Conservation (phyloP, 176 grass and related monocot genomes). For the Avena atlantica region DNA sequence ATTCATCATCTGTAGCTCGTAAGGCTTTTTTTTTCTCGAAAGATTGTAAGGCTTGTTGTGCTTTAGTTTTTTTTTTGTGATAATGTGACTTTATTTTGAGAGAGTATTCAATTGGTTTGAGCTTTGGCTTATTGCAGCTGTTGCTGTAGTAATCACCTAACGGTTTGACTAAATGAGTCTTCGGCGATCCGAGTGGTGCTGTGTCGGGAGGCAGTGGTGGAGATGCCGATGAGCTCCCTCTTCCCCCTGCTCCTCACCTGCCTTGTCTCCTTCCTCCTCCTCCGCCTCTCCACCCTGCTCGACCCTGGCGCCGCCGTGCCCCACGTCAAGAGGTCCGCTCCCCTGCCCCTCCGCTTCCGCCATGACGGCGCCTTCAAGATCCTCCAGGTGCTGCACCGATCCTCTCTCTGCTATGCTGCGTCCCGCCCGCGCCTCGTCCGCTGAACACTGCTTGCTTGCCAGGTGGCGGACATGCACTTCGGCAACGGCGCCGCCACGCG, state of each 20-base stretch:
- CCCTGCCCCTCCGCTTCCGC: conserved; percentile 75
- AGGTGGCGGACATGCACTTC: conserved; percentile 98
- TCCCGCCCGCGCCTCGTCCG: not conserved
- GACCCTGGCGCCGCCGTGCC: conserved; percentile 41
- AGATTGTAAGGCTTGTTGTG: not conserved
- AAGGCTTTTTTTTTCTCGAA: not conserved
- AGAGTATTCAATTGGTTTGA: not conserved
- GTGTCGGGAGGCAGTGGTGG: not conserved
- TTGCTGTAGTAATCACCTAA: not conserved
- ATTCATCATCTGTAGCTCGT: not conserved
- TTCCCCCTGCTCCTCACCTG: conserved; percentile 39
- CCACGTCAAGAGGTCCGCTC: conserved; percentile 63
- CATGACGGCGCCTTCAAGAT: conserved; percentile 86
- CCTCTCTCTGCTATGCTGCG: not conserved
- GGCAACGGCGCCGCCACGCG: conserved; percentile 80
- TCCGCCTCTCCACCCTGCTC: conserved; percentile 46
- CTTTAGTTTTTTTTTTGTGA: not conserved
- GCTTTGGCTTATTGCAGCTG: not conserved
- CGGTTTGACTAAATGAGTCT: not conserved
- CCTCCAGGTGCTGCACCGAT: conserved; percentile 57
- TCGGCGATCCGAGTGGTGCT: not conserved
- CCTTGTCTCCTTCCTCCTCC: conserved; percentile 46
- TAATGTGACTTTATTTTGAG: no score
- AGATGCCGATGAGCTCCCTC: conserved; percentile 22
- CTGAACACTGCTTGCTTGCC: conserved; percentile 10